Evolutionary conservation across 768 basidiomycete genomes (phyloP), one percentile per base, ranked within the genome.

Genomic region (Lyophyllum atratum): DNA sequence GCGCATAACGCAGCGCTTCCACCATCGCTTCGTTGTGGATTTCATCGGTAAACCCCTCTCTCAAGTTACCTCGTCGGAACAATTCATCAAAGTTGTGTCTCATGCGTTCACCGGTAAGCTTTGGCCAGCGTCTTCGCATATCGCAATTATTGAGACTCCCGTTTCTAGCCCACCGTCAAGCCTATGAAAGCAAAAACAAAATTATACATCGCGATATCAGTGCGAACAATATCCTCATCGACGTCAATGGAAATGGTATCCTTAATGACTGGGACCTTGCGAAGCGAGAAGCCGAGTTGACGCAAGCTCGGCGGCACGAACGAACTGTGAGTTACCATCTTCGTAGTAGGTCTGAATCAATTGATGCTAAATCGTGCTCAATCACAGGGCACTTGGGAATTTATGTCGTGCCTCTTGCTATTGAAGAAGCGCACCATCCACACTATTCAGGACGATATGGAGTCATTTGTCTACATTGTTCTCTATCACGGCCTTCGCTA

Each of bases 31-130:
- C 6, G 6, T 64, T 1, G 61, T 55, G 17, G 66, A 64, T 26
- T 53, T 58, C 11, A 54, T 68, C 15, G 66, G 62, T 1, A 22
- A 26, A 4, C 48, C 26, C 25, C 52, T 70, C 14, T 45, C 47
- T 5, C 19, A 29, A 0, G 66, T 64, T 42, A 43, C n/a, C 7
- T 55, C 54, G 3, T 61, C 70, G 5, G 59, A 61, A 39, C 52
- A 66, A n/a, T 34, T 71, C 40, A 15, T 70, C 10, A 43, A 55
- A 21, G 65, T 56, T 17, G 42, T 66, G 1, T 62, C 43, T 4
- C 49, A 72, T 55, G 70, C 67, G 4, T 66, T 67, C 26, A 43
- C 54, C n/a, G 68, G 70, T 66, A 56, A 17, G 62, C 58, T 3
- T 34, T n/a, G 3, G 3, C 39, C 25, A 14, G 17, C 24, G 3